These are phyloP conservation scores for Paratinospora sagittata DNA, from an alignment of 164 flowering plant genomes.

Conservation along the genomic window DNA sequence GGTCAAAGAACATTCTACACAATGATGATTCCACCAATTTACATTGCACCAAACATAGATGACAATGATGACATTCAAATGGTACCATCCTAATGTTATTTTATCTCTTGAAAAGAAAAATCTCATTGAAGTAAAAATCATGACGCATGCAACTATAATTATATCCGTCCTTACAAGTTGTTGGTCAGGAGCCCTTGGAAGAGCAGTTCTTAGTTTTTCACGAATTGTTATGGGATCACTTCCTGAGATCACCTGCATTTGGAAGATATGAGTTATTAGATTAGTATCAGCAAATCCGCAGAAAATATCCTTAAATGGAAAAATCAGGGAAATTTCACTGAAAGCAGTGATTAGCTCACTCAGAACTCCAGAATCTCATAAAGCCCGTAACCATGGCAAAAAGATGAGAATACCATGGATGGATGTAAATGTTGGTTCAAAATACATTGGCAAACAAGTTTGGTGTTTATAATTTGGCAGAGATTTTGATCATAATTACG, in stretches of 20 bases:
- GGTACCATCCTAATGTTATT: not conserved
- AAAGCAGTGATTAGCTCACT: no score
- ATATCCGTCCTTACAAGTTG: conserved; percentile 63
- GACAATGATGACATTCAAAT: not conserved
- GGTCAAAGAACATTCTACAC: not conserved
- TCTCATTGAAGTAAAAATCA: not conserved
- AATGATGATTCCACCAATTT: not conserved
- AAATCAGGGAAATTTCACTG: not conserved
- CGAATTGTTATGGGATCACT: conserved; percentile 75
- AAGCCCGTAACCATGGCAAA: no score
- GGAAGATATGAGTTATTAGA: conserved; percentile 2
- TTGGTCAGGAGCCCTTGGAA: conserved; percentile 82
- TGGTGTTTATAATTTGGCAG: no score
- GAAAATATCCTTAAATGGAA: not conserved
- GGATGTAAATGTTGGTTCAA: no score
- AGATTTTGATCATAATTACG: no score
- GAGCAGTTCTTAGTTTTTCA: conserved; percentile 55
- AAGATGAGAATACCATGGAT: no score
- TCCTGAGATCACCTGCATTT: conserved; percentile 70
- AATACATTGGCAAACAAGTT: no score
- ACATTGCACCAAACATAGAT: not conserved
- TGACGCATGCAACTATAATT: not conserved
- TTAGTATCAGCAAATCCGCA: not conserved
- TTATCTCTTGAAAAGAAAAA: not conserved
- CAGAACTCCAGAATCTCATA: no score